Evolutionary conservation across 352 stramenopile species (phyloP), one percentile per base, ranked within the genome.

Genomic region (Phytopythium litorale): DNA sequence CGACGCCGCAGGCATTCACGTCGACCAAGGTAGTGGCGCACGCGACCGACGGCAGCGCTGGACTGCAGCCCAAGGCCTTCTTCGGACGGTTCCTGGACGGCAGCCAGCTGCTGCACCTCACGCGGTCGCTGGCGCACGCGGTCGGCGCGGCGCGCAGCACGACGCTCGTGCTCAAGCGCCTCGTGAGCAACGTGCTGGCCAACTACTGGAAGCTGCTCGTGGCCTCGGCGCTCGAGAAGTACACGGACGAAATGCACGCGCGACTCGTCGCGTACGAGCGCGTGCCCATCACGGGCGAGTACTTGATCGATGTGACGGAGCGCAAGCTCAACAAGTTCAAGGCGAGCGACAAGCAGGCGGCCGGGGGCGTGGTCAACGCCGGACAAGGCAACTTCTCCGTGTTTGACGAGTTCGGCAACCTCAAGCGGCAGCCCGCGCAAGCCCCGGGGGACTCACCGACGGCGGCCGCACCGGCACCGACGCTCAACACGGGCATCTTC

Each of bases 341-440:
- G 12, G 66, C 86, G 46, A 63, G 30, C 28, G 70, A 73, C 32
- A 62, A 71, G n/a, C 72, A 86, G 16, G 57, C 76, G 0, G 68
- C 75, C 30, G 53, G 53, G 8, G 46, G 35, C 33, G 70, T 84
- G 32, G 79, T 88, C 57, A 78, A 87, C 48, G 78, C 75, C 54
- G 77, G 80, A 7, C 77, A 89, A 30, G 77, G 76, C 52, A 77
- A 81, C 25, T 87, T 81, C 61, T 90, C 83, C 6, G 71, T 72
- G 21, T 92, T 92, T 45, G 83, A 92, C 61, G 83, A 92, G 68
- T 92, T 90, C 63, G 83, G 83, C 12, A 92, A 92, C 59, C 71
- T 92, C 40, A 91, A 88, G 64, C 79, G 80, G 51, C 67, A 87
- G 23, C 28, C 68, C 32, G 52, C 69, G 51, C 51, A 56, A 11